These are phyloP conservation scores for Cytospora schulzeri DNA, from an alignment of 2,329 filamentous ascomycete genomes.

Conservation along the genomic window DNA sequence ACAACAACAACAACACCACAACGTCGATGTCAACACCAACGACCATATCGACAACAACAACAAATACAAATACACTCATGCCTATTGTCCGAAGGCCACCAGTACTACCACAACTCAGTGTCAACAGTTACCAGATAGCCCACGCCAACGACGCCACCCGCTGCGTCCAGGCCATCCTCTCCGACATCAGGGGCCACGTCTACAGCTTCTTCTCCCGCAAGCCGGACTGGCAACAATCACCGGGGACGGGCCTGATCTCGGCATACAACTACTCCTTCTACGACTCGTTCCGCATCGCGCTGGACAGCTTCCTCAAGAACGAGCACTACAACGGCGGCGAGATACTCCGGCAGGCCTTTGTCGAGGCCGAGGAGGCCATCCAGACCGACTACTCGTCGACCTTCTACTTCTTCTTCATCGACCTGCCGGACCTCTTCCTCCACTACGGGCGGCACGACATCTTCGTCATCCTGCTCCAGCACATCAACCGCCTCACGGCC, in stretches of 20 bases:
- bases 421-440: constrained; percentile 28
- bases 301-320: constrained; percentile 28
- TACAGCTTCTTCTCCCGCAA: constrained; percentile 28
- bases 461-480: constrained; percentile 27
- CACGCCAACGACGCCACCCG: constrained; percentile 22
- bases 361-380: constrained; percentile 29
- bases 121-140: constrained; percentile 18
- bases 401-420: constrained; percentile 30
- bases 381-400: constrained; percentile 28
- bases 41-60: neutral
- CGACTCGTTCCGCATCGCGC: constrained; percentile 29
- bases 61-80: neutral
- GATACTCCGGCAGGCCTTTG: constrained; percentile 29
- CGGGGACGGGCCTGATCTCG: constrained; percentile 25
- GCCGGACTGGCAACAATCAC: constrained; percentile 24
- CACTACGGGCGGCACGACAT: constrained; percentile 29
- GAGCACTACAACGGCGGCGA: constrained; percentile 27
- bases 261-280: constrained; percentile 29
- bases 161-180: constrained; percentile 27
- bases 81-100: neutral
- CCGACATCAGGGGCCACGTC: constrained; percentile 29
- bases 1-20: neutral
- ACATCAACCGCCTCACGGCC: constrained; percentile 29
- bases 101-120: constrained; percentile 4
- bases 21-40: neutral